Conservation (phyloP, 805 yeast species). For the Yarrowia keelungensis region DNA sequence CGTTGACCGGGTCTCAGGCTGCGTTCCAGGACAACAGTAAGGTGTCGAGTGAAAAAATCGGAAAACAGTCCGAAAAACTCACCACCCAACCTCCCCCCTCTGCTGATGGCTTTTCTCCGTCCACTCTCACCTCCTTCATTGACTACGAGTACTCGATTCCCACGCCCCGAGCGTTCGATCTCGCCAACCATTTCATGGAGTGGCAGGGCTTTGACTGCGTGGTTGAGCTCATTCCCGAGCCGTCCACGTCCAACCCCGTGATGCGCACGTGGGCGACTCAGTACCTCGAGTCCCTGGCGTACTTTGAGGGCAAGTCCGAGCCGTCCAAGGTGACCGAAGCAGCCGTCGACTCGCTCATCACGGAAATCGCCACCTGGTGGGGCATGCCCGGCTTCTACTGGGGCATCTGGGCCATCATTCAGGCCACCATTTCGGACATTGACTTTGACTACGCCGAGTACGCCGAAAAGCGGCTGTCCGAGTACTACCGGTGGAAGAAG, state of each 20-base stretch:
- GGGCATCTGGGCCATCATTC: constrained; percentile 86
- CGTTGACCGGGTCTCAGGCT: constrained; percentile 2
- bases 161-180: constrained; percentile 85
- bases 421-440: constrained; percentile 68
- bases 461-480: constrained; percentile 64
- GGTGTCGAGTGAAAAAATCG: background rate
- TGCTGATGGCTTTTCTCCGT: background rate
- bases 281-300: constrained; percentile 55
- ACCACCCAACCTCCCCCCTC: background rate
- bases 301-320: constrained; percentile 36
- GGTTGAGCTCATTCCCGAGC: constrained; percentile 62
- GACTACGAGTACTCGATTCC: constrained; percentile 97
- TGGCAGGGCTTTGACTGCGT: constrained; percentile 91
- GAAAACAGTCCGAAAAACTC: too few species aligned
- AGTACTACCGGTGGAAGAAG: constrained; percentile 73
- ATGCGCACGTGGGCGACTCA: constrained; percentile 65
- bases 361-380: constrained; percentile 66
- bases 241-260: constrained; percentile 54
- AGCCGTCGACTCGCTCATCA: constrained; percentile 56
- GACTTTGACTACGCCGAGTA: constrained; percentile 75
- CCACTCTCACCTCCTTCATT: constrained; percentile 58
- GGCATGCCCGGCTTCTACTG: constrained; percentile 86
- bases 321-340: constrained; percentile 42
- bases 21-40: background rate
- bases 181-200: constrained; percentile 92